These are phyloP conservation scores for Populus hybrid DNA, from an alignment of 441 rosid species.

Conservation along the genomic window DNA sequence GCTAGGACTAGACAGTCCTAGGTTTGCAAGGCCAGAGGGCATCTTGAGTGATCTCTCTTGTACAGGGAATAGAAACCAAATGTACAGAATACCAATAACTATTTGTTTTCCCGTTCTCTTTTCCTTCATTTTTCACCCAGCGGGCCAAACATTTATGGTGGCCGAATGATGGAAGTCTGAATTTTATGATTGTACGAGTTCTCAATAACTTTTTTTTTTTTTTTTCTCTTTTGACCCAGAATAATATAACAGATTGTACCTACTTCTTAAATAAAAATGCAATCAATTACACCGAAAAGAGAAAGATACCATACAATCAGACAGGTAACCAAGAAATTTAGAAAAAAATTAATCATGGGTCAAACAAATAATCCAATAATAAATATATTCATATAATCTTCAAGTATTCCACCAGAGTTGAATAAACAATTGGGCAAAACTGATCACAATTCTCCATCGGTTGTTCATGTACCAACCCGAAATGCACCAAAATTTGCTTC, in stretches of 20 bases:
- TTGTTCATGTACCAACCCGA: not conserved
- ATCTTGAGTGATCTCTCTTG: not conserved
- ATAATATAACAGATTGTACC: not conserved
- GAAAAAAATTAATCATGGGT: not conserved
- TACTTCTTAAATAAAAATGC: not conserved
- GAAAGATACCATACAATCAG: not conserved
- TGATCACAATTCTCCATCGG: not conserved
- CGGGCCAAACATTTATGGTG: not conserved
- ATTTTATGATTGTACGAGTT: not conserved
- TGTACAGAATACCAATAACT: not conserved
- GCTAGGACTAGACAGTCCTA: not conserved
- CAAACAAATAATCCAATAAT: not conserved
- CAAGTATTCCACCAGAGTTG: not conserved
- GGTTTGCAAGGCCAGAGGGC: not conserved
- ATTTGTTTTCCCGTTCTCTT: not conserved
- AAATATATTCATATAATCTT: not conserved
- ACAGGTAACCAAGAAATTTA: not conserved
- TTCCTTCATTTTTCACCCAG: too few relatives aligned
- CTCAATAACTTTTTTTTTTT: not conserved
- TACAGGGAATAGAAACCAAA: not conserved
- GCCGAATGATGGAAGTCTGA: not conserved
- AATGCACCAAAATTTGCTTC: conserved; percentile 3
- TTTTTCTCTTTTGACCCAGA: not conserved
- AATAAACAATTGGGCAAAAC: not conserved
- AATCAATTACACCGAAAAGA: not conserved